A percentile compares a stretch with the other conserved stretches of the same genome.
Evolutionary conservation across 2,329 filamentous ascomycete genomes (phyloP).

Genomic region (Colletotrichum sp.): DNA sequence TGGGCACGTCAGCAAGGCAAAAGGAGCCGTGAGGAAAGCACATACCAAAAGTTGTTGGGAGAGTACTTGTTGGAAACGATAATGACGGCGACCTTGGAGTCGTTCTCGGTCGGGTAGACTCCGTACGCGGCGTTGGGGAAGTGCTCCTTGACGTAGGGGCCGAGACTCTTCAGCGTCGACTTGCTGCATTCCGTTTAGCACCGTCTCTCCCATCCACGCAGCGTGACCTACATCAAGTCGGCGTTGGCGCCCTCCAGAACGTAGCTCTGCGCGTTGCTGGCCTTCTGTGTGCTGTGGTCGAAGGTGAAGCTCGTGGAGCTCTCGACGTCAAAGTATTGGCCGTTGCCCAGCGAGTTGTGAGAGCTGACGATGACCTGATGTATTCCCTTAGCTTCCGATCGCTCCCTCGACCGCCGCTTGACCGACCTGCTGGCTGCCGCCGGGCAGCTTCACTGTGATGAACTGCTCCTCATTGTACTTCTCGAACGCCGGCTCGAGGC

Average conservation of each 20-base stretch:
- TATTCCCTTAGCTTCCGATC: neutral
- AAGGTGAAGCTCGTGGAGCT: slow-evolving; percentile 88
- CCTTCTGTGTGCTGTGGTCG: slow-evolving; percentile 86
- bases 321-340: slow-evolving; percentile 89
- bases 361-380: slow-evolving; percentile 80
- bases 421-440: slow-evolving; percentile 68
- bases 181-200: slow-evolving; percentile 59
- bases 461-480: slow-evolving; percentile 98
- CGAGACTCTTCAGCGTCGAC: slow-evolving; percentile 80
- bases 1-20: slow-evolving; percentile 37
- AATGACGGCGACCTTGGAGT: slow-evolving; percentile 78
- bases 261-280: slow-evolving; percentile 81
- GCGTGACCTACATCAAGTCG: slow-evolving; percentile 74
- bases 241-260: slow-evolving; percentile 76
- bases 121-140: slow-evolving; percentile 83
- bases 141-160: slow-evolving; percentile 83
- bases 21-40: neutral
- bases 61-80: slow-evolving; percentile 97
- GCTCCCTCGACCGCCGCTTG: neutral
- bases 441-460: slow-evolving; percentile 85
- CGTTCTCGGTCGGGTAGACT: slow-evolving; percentile 80
- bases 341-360: slow-evolving; percentile 81
- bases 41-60: slow-evolving; percentile 94
- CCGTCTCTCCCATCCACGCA: neutral
- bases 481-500: slow-evolving; percentile 83